These are phyloP conservation scores for Ophiocordyceps robertsii DNA, from an alignment of 2,329 filamentous ascomycete genomes.

Conservation along the genomic window DNA sequence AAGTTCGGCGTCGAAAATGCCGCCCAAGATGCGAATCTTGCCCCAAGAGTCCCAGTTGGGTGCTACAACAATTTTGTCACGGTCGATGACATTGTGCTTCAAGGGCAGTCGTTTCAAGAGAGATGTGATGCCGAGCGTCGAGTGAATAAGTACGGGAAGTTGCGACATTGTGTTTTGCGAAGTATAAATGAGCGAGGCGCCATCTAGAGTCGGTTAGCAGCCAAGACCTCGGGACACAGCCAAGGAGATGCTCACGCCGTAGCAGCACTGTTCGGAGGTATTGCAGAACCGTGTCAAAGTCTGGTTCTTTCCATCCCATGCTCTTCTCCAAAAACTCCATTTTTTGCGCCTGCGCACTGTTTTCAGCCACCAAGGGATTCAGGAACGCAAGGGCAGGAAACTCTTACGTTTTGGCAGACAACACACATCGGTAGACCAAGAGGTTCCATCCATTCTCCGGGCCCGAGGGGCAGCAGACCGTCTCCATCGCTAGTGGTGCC, in stretches of 20 bases:
- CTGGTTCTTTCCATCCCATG: conserved; percentile 85
- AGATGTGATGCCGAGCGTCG: conserved; percentile 74
- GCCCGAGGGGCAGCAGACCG: conserved; percentile 63
- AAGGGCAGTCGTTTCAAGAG: conserved; percentile 65
- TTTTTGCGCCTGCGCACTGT: conserved; percentile 52
- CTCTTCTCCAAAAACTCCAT: conserved; percentile 86
- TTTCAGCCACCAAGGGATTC: conserved; percentile 8
- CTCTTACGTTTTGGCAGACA: conserved; percentile 81
- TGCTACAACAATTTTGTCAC: conserved; percentile 87
- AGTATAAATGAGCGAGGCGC: conserved; percentile 75
- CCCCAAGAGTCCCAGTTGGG: conserved; percentile 98
- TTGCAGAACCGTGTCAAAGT: conserved; percentile 92
- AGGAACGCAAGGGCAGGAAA: conserved; percentile 4
- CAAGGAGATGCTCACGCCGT: conserved; percentile 47
- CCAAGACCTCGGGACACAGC: not conserved
- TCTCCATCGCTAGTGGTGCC: conserved; percentile 43
- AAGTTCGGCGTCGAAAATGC: conserved; percentile 83
- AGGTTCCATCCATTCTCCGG: conserved; percentile 86
- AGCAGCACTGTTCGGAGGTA: conserved; percentile 81
- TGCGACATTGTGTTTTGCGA: conserved; percentile 64
- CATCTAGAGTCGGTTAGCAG: conserved; percentile 39
- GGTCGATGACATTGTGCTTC: conserved; percentile 83
- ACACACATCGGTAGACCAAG: conserved; percentile 79
- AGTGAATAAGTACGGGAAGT: conserved; percentile 69
- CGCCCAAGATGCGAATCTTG: conserved; percentile 84